Evolutionary conservation across 2,329 filamentous ascomycete species (phyloP).

Genomic region (Seiridium unicorne): DNA sequence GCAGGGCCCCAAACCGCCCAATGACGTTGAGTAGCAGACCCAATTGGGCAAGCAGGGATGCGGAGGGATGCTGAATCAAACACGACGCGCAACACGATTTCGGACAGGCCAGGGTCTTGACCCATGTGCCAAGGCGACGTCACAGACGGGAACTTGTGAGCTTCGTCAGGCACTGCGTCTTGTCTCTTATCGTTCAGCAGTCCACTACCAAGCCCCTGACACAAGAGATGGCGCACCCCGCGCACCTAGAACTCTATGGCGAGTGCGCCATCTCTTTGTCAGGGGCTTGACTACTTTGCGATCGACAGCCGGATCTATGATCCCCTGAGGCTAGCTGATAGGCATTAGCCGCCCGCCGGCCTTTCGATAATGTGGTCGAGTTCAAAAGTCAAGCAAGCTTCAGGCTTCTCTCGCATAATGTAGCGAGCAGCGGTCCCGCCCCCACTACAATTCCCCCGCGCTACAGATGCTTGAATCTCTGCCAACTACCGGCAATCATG

Average conservation of each 20-base stretch:
- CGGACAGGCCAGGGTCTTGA: neutral
- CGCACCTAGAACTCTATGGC: too few species aligned
- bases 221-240: too few species aligned
- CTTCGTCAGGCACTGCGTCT: neutral
- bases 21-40: constrained; percentile 1
- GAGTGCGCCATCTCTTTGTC: neutral
- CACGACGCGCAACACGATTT: constrained; percentile 2
- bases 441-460: neutral
- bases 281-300: neutral
- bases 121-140: constrained; percentile 4
- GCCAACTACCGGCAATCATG: neutral
- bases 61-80: neutral
- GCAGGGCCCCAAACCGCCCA: neutral
- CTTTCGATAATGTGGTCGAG: neutral
- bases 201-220: too few species aligned
- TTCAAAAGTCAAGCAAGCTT: neutral
- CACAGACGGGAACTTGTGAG: neutral
- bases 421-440: neutral
- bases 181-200: too few species aligned
- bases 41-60: constrained; percentile 2
- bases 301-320: neutral
- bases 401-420: neutral
- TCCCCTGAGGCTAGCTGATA: neutral
- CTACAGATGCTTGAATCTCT: neutral
- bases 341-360: neutral